Evolutionary conservation across 345 rosid species (phyloP).

Genomic region (Kernera saxatilis): DNA sequence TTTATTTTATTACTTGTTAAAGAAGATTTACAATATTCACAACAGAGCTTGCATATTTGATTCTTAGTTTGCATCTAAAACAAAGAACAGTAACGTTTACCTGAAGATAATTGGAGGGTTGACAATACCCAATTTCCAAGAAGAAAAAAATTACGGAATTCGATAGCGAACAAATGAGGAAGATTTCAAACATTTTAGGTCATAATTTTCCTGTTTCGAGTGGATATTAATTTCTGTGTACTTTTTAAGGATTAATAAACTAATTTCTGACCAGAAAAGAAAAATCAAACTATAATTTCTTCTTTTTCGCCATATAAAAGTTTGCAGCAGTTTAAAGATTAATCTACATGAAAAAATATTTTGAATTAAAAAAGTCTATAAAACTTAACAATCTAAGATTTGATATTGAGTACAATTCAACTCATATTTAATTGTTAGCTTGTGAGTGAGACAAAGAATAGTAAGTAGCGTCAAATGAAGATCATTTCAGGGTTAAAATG

Average conservation of each 20-base stretch:
- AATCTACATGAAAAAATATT: too few relatives aligned
- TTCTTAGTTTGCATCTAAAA: slow-evolving; percentile 10
- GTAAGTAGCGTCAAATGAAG: too few relatives aligned
- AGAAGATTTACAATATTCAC: neutral
- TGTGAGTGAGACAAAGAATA: too few relatives aligned
- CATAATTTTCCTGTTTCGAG: neutral
- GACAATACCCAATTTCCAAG: slow-evolving; percentile 5
- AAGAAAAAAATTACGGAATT: neutral
- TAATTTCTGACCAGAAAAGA: neutral
- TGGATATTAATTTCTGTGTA: neutral
- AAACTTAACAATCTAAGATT: too few relatives aligned
- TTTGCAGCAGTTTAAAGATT: neutral
- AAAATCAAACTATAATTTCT: neutral
- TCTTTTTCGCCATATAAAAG: neutral
- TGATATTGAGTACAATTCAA: too few relatives aligned
- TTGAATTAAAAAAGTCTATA: too few relatives aligned
- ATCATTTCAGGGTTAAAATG: neutral
- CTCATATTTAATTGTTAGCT: too few relatives aligned
- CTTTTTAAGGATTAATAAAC: neutral
- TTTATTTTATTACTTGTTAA: too few relatives aligned
- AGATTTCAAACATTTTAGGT: slow-evolving; percentile 2
- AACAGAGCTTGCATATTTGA: slow-evolving; percentile 9
- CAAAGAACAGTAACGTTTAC: slow-evolving; percentile 5
- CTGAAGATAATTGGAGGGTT: slow-evolving; percentile 2
- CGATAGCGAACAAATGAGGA: slow-evolving; percentile 2